Conservation (phyloP, 371 early-diverging fungal species). For the Mucor piriformis region DNA sequence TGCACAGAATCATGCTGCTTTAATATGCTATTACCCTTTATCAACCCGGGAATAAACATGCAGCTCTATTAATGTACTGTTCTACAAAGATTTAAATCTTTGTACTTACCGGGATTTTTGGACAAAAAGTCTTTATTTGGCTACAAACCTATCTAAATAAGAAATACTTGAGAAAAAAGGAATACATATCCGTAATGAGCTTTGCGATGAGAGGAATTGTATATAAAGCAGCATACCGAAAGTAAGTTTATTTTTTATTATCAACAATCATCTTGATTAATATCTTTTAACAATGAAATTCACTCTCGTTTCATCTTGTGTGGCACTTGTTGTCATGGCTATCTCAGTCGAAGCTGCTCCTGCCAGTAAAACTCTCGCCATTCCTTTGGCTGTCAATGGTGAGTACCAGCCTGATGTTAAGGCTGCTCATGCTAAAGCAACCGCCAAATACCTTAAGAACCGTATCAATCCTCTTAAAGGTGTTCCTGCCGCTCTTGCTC, state of each 20-base stretch:
- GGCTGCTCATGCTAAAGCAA: conserved; percentile 16
- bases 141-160: not conserved
- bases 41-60: not conserved
- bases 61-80: not conserved
- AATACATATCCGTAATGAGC: not conserved
- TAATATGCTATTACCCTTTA: not conserved
- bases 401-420: conserved; percentile 21
- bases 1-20: too few species aligned
- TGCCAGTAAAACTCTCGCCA: conserved; percentile 1
- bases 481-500: not conserved
- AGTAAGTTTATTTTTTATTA: not conserved
- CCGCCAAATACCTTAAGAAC: conserved; percentile 22
- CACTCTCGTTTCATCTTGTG: conserved; percentile 13
- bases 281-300: conserved; percentile 11
- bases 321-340: conserved; percentile 11
- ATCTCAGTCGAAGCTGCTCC: conserved; percentile 16
- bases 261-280: not conserved
- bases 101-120: not conserved
- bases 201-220: not conserved
- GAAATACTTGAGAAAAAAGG: conserved; percentile 3
- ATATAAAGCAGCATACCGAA: not conserved
- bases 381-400: conserved; percentile 19
- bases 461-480: not conserved
- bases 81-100: not conserved
- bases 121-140: not conserved